Conservation (phyloP, 2,329 filamentous ascomycete species). For the Pyrenophora graminea region DNA sequence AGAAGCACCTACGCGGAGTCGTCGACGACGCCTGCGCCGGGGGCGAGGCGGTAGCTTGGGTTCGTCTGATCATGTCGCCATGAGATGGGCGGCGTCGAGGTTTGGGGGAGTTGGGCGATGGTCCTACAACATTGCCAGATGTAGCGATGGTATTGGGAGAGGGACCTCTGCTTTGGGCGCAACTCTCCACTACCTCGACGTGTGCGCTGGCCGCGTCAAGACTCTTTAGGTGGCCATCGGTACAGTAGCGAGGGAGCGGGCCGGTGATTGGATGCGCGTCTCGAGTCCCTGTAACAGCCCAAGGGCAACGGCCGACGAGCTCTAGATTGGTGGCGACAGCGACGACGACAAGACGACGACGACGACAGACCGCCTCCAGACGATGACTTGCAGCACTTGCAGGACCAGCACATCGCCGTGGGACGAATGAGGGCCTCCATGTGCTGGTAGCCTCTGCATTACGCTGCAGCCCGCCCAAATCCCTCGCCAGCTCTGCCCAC, state of each 20-base stretch:
- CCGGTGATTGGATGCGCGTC: slow-evolving; percentile 18
- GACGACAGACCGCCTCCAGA: slow-evolving; percentile 17
- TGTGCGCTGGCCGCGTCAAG: slow-evolving; percentile 29
- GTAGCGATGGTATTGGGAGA: slow-evolving; percentile 24
- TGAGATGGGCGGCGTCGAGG: slow-evolving; percentile 15
- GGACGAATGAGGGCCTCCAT: slow-evolving; percentile 18
- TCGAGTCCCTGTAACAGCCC: slow-evolving; percentile 13
- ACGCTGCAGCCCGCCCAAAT: slow-evolving; percentile 23
- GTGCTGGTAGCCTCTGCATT: slow-evolving; percentile 2
- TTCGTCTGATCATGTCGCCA: slow-evolving; percentile 45
- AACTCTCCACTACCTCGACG: slow-evolving; percentile 19
- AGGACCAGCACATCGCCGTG: slow-evolving; percentile 26
- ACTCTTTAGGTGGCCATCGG: slow-evolving; percentile 16
- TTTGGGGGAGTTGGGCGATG: slow-evolving; percentile 1
- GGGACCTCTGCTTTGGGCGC: slow-evolving; percentile 23
- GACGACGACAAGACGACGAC: too few relatives aligned
- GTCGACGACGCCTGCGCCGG: slow-evolving; percentile 60
- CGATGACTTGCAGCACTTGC: slow-evolving; percentile 36
- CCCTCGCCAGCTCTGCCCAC: slow-evolving; percentile 21
- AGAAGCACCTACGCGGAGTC: slow-evolving; percentile 56
- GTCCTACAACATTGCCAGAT: slow-evolving; percentile 27
- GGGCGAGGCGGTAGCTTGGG: slow-evolving; percentile 55
- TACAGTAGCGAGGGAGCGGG: slow-evolving; percentile 14
- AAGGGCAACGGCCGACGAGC: neutral
- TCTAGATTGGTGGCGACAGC: slow-evolving; percentile 12